A percentile compares a stretch with the other conserved stretches of the same genome.
Conservation (phyloP, 495 filamentous ascomycete genomes). For the Penicillium bovifimosum region DNA sequence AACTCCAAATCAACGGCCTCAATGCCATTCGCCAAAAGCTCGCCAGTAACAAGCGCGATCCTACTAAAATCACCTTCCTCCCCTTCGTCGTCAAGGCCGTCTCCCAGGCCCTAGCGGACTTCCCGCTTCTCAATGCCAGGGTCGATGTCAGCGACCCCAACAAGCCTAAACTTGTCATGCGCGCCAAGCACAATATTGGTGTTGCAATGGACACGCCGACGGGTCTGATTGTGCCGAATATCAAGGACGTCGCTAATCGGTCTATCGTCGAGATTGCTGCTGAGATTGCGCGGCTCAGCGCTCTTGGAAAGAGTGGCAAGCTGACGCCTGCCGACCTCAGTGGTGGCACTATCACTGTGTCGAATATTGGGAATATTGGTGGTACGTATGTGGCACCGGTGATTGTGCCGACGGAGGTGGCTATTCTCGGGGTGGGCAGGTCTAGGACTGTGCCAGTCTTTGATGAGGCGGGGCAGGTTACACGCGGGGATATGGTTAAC, state of each 20-base stretch:
- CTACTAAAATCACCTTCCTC: constrained; percentile 72
- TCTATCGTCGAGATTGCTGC: constrained; percentile 71
- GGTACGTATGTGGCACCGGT: constrained; percentile 88
- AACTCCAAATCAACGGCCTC: constrained; percentile 70
- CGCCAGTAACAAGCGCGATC: constrained; percentile 33
- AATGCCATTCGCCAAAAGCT: constrained; percentile 63
- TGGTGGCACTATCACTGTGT: constrained; percentile 90
- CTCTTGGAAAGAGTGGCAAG: constrained; percentile 65
- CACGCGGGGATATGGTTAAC: constrained; percentile 79
- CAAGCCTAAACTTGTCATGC: constrained; percentile 67
- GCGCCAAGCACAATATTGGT: constrained; percentile 87
- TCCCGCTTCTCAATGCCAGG: constrained; percentile 82
- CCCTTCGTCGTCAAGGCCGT: constrained; percentile 97
- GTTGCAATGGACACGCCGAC: constrained; percentile 90
- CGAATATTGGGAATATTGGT: constrained; percentile 95
- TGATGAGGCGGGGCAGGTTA: constrained; percentile 80
- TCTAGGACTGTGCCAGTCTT: constrained; percentile 64
- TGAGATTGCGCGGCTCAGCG: constrained; percentile 69
- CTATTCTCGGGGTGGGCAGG: constrained; percentile 85
- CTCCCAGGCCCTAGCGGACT: constrained; percentile 71
- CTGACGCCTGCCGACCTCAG: constrained; percentile 69
- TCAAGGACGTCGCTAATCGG: constrained; percentile 72
- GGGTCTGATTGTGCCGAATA: constrained; percentile 90
- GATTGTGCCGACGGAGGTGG: constrained; percentile 83
- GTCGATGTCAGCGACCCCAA: constrained; percentile 55